phyloP scores from a whole-genome alignment of 805 yeast genomes.

The Geotrichum ghanense region DNA sequence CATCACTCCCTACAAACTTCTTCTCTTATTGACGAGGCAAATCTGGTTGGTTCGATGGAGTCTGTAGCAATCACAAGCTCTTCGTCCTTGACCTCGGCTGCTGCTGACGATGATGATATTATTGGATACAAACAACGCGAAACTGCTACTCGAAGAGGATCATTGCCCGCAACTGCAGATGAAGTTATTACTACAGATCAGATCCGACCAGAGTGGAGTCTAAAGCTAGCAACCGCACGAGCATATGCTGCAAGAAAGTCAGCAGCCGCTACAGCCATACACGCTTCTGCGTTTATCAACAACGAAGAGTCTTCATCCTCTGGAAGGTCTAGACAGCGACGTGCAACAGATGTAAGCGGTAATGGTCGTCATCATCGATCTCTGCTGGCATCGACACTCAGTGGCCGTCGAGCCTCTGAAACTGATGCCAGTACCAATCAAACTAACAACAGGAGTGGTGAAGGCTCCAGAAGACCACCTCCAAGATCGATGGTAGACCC shows the following conservation, averaged over 20 bases:
- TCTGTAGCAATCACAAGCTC: constrained; percentile 1
- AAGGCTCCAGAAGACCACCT: constrained; percentile 1
- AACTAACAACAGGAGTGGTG: constrained; percentile 3
- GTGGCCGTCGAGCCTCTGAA: background rate
- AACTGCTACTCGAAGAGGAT: constrained; percentile 25
- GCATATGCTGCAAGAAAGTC: constrained; percentile 72
- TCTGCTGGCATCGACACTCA: constrained; percentile 6
- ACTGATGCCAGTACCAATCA: background rate
- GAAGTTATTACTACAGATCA: constrained; percentile 68
- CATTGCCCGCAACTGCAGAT: constrained; percentile 56
- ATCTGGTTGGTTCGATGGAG: background rate
- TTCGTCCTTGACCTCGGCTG: background rate
- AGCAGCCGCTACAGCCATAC: constrained; percentile 90
- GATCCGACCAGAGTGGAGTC: constrained; percentile 91
- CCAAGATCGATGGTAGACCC: constrained; percentile 4
- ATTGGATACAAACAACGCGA: background rate
- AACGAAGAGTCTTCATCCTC: constrained; percentile 3
- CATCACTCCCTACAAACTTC: constrained; percentile 7
- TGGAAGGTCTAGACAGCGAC: constrained; percentile 3
- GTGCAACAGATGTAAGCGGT: constrained; percentile 5
- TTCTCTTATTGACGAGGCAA: constrained; percentile 5
- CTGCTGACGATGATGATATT: background rate
- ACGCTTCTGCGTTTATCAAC: constrained; percentile 63
- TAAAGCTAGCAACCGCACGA: constrained; percentile 58
- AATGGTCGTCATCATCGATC: constrained; percentile 1